Base-by-base conservation (phyloP, 345 rosid species). In the Turritis glabra region DNA sequence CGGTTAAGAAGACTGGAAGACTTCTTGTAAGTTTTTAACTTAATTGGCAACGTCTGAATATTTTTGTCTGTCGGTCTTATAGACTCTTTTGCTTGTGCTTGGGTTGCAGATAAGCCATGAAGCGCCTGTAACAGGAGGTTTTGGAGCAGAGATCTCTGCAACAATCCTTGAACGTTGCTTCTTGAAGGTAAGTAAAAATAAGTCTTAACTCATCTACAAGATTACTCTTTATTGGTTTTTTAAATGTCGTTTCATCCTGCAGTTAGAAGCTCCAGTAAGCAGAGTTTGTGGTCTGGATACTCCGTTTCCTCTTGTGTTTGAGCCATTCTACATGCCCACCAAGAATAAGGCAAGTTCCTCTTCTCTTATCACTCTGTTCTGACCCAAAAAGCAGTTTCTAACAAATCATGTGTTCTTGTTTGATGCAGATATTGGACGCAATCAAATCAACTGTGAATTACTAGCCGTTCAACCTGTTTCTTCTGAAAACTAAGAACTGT, bases 111-210 rank as follows among this genome's bases (percentile, higher is more conserved):
- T 93, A 66, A 93, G 97, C 78, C 97, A 89, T 72, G 97, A 93
- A 79, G 96, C 97, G 69, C 98, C 97, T 0, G 82, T 91, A 3
- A 93, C 96, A 1, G 97, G 98, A 81, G 98, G 98, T 50, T 91
- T 91, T 77, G 98, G 98, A 15, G 97, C 97, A 63, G 98, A 93
- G 84, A 93, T 93, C 72, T 85, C 97, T 32, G 91, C 96, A 56
- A 84, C 97, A 22, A 85, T 91, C 25, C 75, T 93, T 3, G 96
- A 93, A 60, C 85, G 94, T 60, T 93, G 97, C 80, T 93, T 93
- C 83, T 76, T 85, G 81, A 80, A 91, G 77, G 98, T 93, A 76
- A 4, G 7, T 1, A 41, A 22, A 69, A 14, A 7, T 10, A 1
- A 29, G 14, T 5, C 41, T 17, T 29, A 7, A 21, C 19, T 40